Evolutionary conservation across 345 rosid species (phyloP).

Genomic region (Salix purpurea): DNA sequence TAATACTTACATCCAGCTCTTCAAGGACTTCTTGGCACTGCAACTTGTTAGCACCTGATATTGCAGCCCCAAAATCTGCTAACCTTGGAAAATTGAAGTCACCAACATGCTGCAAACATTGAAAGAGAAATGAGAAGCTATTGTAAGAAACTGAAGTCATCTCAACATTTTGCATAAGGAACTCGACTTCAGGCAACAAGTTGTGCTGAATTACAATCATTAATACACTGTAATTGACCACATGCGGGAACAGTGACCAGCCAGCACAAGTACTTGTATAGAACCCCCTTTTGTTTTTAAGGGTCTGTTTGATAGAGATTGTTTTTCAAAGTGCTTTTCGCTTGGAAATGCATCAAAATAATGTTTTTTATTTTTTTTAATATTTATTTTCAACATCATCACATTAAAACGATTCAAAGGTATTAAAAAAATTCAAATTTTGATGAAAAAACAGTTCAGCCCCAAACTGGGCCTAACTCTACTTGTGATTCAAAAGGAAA

Average conservation of each 20-base stretch:
- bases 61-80: conserved; percentile 99
- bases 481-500: not conserved
- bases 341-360: no score
- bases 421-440: no score
- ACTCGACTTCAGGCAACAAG: not conserved
- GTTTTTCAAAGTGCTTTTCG: no score
- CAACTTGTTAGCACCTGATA: conserved; percentile 85
- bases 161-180: not conserved
- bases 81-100: conserved; percentile 82
- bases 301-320: no score
- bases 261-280: not conserved
- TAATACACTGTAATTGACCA: not conserved
- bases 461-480: no score
- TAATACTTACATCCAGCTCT: conserved; percentile 86
- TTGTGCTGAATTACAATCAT: not conserved
- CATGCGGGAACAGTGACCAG: not conserved
- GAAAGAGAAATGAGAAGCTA: not conserved
- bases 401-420: no score
- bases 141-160: not conserved
- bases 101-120: conserved; percentile 76
- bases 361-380: no score
- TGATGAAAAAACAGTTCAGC: no score
- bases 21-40: conserved; percentile 91
- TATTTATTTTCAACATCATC: no score
- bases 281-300: not conserved